These are phyloP conservation scores for Exophiala viscosa DNA, from an alignment of 2,329 filamentous ascomycete species.

Conservation along the genomic window DNA sequence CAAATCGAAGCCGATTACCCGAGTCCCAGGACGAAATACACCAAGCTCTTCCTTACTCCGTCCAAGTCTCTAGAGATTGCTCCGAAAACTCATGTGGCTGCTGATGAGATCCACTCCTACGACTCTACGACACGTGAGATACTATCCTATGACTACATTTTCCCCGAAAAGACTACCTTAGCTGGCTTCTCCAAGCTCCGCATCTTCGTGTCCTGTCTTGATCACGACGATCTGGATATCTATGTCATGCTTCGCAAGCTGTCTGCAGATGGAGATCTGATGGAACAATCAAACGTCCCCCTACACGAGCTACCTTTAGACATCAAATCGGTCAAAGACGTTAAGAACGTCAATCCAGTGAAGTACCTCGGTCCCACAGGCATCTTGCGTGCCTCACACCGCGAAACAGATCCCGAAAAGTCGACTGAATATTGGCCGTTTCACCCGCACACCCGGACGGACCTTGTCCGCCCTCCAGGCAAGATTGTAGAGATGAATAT, in stretches of 20 bases:
- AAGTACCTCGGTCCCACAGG: conserved; percentile 43
- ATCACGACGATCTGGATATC: conserved; percentile 45
- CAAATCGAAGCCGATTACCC: conserved; percentile 32
- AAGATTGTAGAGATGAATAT: conserved; percentile 46
- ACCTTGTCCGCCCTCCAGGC: conserved; percentile 39
- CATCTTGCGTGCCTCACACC: conserved; percentile 45
- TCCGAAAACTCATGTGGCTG: not conserved
- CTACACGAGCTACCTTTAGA: conserved; percentile 31
- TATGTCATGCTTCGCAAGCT: conserved; percentile 46
- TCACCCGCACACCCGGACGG: conserved; percentile 40
- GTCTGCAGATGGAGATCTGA: conserved; percentile 40
- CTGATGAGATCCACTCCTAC: conserved; percentile 5
- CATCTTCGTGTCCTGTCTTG: conserved; percentile 44
- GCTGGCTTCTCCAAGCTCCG: conserved; percentile 48
- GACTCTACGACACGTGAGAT: conserved; percentile 8
- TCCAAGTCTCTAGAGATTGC: conserved; percentile 18
- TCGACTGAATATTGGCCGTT: conserved; percentile 35
- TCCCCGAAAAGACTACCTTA: conserved; percentile 35
- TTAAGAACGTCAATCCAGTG: conserved; percentile 35
- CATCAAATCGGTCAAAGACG: conserved; percentile 35
- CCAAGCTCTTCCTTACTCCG: conserved; percentile 32
- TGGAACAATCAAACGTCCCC: conserved; percentile 46
- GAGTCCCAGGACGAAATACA: conserved; percentile 18
- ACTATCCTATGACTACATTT: conserved; percentile 39
- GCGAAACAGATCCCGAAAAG: conserved; percentile 35